Evolutionary conservation across 2,329 filamentous ascomycete genomes (phyloP), one percentile per base, ranked within the genome.

Genomic region (Ambrosiella cleistominuta): DNA sequence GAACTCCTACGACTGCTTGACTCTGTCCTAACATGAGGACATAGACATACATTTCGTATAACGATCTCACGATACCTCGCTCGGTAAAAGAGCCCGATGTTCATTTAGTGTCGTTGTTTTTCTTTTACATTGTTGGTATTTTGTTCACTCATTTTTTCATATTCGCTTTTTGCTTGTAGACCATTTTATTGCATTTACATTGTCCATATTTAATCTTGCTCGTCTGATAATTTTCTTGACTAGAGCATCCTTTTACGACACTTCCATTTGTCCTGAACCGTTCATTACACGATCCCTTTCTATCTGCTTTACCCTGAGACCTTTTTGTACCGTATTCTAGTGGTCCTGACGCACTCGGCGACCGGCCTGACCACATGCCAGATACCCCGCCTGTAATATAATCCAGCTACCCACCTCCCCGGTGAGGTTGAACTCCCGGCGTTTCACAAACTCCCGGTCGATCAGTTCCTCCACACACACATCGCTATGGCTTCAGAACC

Each of bases 401-500:
- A 35, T 36, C 17, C 47, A 13, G 47, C 19, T n/a, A 6, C 15
- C 35, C 19, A 51, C 47, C 47, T 11, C 19, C 47, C 47, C 45
- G 13, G 45, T 49, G 45, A 49, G 45, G 45, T 49, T 3, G 17
- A 49, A 9, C 45, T 12, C 40, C 40, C 40, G 27, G 27, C 39
- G 11, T 42, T 42, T n/a, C n/a, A 42, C 17, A 7, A n/a, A 3
- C 27, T 51, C 47, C 2, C 47, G 17, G 13, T 35, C 36, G 36
- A 51, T 44, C 57, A 7, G 9, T 39, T 11, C 40, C 15, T 40
- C 4, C n/a, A 38, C 40, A 5, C n/a, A n/a, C 35, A 36, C 15
- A 55, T 37, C 15, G 47, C 39, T 12, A 59, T 59, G 57, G 52
- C 57, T n/a, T 36, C 53, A 50, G 52, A 56, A 19, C 44, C 40